Conservation (phyloP, 352 stramenopile species). For the Phytophthora pseudosyringae region DNA sequence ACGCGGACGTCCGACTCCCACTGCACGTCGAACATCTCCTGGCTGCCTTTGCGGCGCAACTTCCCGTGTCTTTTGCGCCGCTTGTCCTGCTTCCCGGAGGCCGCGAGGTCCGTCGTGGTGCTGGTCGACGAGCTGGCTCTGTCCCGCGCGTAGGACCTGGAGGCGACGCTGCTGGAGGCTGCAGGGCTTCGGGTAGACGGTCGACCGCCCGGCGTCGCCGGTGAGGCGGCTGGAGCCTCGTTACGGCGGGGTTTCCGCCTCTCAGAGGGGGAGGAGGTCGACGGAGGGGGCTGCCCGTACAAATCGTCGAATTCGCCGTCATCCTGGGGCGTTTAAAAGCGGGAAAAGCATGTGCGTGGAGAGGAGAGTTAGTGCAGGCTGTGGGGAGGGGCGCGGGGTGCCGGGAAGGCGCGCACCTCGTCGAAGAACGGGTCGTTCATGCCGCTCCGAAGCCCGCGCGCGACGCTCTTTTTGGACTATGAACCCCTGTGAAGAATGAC, state of each 20-base stretch:
- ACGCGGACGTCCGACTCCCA: slow-evolving; percentile 65
- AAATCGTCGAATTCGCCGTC: slow-evolving; percentile 82
- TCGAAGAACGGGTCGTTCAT: slow-evolving; percentile 53
- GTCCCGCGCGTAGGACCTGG: slow-evolving; percentile 30
- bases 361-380: slow-evolving; percentile 1
- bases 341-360: slow-evolving; percentile 11
- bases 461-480: slow-evolving; percentile 16
- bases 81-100: slow-evolving; percentile 17
- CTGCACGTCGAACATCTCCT: slow-evolving; percentile 68
- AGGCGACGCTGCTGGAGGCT: slow-evolving; percentile 32
- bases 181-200: slow-evolving; percentile 16
- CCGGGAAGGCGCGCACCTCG: slow-evolving; percentile 19
- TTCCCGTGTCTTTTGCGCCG: slow-evolving; percentile 32
- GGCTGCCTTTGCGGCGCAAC: slow-evolving; percentile 49
- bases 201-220: slow-evolving; percentile 5
- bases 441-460: not conserved
- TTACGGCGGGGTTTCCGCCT: slow-evolving; percentile 13
- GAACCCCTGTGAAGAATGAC: not conserved
- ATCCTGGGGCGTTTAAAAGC: slow-evolving; percentile 42
- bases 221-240: not conserved
- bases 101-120: slow-evolving; percentile 27
- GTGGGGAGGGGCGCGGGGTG: not conserved
- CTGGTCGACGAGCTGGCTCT: slow-evolving; percentile 30
- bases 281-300: slow-evolving; percentile 44
- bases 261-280: slow-evolving; percentile 5